Evolutionary conservation across 2,329 filamentous ascomycete genomes (phyloP).

Genomic region (Conoideocrella luteorostrata): DNA sequence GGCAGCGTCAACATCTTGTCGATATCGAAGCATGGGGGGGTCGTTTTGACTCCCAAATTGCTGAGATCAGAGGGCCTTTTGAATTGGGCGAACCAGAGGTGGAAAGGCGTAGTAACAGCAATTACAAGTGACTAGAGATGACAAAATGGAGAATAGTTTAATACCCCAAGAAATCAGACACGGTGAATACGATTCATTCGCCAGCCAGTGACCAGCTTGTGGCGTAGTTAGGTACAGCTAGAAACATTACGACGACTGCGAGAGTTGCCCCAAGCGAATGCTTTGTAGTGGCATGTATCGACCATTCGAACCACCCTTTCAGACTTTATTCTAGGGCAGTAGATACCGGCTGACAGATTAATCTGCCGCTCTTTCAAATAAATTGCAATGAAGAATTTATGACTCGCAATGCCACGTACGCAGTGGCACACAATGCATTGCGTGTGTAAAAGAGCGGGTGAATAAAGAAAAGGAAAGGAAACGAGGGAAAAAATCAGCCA

Average conservation of each 20-base stretch:
- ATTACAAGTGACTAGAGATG: slow-evolving; percentile 17
- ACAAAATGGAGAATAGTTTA: slow-evolving; percentile 18
- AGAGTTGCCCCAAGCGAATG: background rate
- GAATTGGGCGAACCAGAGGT: slow-evolving; percentile 26
- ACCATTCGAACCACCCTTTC: slow-evolving; percentile 82
- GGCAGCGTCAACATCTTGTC: slow-evolving; percentile 54
- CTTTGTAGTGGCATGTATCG: slow-evolving; percentile 52
- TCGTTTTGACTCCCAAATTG: slow-evolving; percentile 56
- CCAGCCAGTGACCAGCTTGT: no score
- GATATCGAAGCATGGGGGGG: slow-evolving; percentile 80
- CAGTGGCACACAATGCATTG: slow-evolving; percentile 21
- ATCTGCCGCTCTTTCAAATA: slow-evolving; percentile 55
- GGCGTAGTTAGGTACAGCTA: no score
- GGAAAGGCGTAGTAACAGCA: slow-evolving; percentile 28
- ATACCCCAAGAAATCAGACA: slow-evolving; percentile 16
- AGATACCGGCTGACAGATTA: slow-evolving; percentile 70
- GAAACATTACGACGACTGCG: no score
- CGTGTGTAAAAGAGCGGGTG: slow-evolving; percentile 23
- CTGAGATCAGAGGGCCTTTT: slow-evolving; percentile 57
- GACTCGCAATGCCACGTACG: slow-evolving; percentile 47
- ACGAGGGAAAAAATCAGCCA: slow-evolving; percentile 16
- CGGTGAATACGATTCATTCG: background rate
- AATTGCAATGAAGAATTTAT: slow-evolving; percentile 20
- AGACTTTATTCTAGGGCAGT: slow-evolving; percentile 73
- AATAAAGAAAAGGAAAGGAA: slow-evolving; percentile 11